Evolutionary conservation across 2,329 filamentous ascomycete genomes (phyloP).

Genomic region (Calonectria pteridis): DNA sequence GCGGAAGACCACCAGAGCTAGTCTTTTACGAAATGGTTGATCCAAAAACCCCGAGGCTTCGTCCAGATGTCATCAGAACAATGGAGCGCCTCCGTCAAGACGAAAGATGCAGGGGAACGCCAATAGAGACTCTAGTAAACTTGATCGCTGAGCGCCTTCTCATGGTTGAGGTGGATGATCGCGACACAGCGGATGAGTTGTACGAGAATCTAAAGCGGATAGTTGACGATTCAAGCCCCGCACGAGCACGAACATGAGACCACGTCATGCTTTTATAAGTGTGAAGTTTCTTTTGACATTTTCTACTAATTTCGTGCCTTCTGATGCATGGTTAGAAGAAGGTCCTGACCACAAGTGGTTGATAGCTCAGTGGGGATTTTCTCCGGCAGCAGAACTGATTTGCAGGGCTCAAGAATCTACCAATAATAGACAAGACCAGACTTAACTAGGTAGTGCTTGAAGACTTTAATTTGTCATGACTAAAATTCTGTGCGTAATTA

Average conservation of each 20-base stretch:
- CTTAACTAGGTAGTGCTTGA: too few species aligned
- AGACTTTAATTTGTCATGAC: too few species aligned
- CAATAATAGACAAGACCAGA: not conserved
- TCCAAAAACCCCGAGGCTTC: not conserved
- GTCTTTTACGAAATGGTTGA: slow-evolving; percentile 21
- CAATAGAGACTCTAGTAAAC: not conserved
- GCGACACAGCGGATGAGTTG: not conserved
- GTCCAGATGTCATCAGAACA: not conserved
- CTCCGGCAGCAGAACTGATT: not conserved
- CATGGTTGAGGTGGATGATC: not conserved
- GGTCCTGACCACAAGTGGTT: not conserved
- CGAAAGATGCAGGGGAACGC: not conserved
- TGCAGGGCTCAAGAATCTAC: not conserved
- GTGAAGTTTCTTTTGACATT: not conserved
- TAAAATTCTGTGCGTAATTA: too few species aligned
- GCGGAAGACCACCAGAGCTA: slow-evolving; percentile 8
- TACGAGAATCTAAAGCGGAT: not conserved
- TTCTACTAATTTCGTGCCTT: not conserved
- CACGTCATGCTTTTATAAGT: not conserved
- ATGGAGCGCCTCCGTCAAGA: not conserved
- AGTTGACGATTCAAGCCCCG: not conserved
- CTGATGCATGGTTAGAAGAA: not conserved
- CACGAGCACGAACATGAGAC: not conserved
- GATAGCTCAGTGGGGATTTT: not conserved
- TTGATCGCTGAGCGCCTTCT: not conserved